Conservation (phyloP, 78 protist species). For the Dictyostelium citrinum region DNA sequence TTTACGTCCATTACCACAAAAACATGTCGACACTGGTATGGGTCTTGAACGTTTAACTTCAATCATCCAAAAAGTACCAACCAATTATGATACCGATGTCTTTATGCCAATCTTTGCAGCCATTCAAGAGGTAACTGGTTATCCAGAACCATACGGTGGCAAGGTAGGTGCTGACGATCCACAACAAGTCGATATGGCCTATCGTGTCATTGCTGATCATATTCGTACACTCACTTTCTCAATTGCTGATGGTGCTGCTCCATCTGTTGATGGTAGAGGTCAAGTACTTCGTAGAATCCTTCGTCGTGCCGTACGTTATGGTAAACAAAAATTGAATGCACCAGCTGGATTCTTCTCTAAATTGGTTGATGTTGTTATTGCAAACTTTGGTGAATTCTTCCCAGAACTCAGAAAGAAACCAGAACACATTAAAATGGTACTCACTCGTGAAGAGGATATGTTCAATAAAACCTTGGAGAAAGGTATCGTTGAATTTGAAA, state of each 20-base stretch:
- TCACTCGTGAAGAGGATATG: slow-evolving; percentile 92
- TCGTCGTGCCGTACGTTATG: slow-evolving; percentile 97
- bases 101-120: slow-evolving; percentile 92
- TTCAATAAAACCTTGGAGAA: slow-evolving; percentile 81
- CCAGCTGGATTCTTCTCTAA: slow-evolving; percentile 89
- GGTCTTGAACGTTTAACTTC: slow-evolving; percentile 96
- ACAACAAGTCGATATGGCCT: slow-evolving; percentile 94
- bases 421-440: slow-evolving; percentile 30
- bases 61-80: slow-evolving; percentile 90
- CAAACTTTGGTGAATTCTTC: slow-evolving; percentile 85
- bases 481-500: slow-evolving; percentile 84
- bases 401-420: slow-evolving; percentile 85
- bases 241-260: slow-evolving; percentile 97
- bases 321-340: slow-evolving; percentile 90
- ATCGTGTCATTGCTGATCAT: slow-evolving; percentile 99
- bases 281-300: slow-evolving; percentile 96
- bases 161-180: slow-evolving; percentile 91
- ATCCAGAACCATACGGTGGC: slow-evolving; percentile 83
- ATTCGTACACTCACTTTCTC: slow-evolving; percentile 96
- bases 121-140: slow-evolving; percentile 87
- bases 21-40: slow-evolving; percentile 98
- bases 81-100: slow-evolving; percentile 99
- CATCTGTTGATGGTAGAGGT: slow-evolving; percentile 91
- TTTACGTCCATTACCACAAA: slow-evolving; percentile 88
- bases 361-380: slow-evolving; percentile 88